Conservation (phyloP, 148 eudicot genomes). For the Vaccinium myrtillus region DNA sequence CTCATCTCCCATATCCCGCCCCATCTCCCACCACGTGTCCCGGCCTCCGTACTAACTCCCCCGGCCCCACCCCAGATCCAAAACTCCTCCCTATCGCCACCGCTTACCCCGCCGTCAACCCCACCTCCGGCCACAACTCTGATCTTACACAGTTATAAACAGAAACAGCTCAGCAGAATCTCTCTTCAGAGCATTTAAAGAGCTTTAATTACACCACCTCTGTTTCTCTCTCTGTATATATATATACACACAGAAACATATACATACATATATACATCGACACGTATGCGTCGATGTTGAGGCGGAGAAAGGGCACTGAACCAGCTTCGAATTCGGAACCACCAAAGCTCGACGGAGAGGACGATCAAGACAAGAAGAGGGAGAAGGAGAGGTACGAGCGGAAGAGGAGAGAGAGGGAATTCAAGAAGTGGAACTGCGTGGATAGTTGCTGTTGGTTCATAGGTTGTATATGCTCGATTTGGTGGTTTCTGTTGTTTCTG, state of each 20-base stretch:
- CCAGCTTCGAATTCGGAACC: conserved; percentile 14
- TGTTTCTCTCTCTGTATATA: neutral
- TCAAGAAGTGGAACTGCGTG: conserved; percentile 53
- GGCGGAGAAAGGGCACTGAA: conserved; percentile 32
- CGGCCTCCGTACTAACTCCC: neutral
- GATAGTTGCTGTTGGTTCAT: conserved; percentile 83
- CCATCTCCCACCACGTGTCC: neutral
- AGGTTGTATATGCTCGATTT: conserved; percentile 61
- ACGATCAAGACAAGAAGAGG: conserved; percentile 18
- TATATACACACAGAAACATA: neutral
- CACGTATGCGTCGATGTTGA: conserved; percentile 15
- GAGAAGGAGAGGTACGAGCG: conserved; percentile 11
- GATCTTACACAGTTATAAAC: neutral
- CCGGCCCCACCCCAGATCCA: neutral
- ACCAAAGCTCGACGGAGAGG: conserved; percentile 5
- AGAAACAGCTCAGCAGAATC: neutral
- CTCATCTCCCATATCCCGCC: neutral
- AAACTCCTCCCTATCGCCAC: neutral
- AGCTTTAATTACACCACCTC: neutral
- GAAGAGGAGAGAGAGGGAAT: neutral
- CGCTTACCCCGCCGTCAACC: neutral
- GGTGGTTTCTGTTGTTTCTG: conserved; percentile 76
- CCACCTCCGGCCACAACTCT: conserved; percentile 12
- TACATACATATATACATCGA: conserved; percentile 2
- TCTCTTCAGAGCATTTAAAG: conserved; percentile 10